These are phyloP conservation scores for Aspergillus hortae DNA, from an alignment of 2,329 filamentous ascomycete genomes.

Conservation along the genomic window DNA sequence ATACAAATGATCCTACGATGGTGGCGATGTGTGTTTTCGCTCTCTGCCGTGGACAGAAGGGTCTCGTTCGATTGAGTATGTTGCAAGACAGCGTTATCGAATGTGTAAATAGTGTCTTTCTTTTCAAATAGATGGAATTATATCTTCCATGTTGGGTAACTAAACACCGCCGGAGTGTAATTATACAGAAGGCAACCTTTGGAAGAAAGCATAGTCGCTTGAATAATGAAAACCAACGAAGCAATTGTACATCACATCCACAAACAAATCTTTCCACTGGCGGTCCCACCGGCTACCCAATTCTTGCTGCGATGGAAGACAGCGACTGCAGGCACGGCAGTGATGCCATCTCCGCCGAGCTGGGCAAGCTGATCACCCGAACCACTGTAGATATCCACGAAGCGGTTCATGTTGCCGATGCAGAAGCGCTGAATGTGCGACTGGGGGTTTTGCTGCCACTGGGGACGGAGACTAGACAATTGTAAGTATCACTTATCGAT, in stretches of 20 bases:
- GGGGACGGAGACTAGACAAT: constrained; percentile 62
- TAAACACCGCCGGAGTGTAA: not conserved
- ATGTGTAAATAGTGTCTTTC: constrained; percentile 21
- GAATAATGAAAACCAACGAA: not conserved
- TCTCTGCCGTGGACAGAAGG: constrained; percentile 3
- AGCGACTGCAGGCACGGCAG: constrained; percentile 87
- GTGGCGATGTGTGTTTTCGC: not conserved
- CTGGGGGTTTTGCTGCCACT: constrained; percentile 79
- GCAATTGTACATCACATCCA: constrained; percentile 64
- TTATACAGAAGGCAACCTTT: too few species aligned
- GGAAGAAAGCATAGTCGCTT: too few species aligned
- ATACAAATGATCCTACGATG: constrained; percentile 2
- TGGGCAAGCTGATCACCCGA: constrained; percentile 86
- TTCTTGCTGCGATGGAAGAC: constrained; percentile 83
- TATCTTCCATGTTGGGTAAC: constrained; percentile 10
- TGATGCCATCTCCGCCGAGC: constrained; percentile 83
- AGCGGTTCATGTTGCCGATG: constrained; percentile 97
- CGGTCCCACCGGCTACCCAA: constrained; percentile 90
- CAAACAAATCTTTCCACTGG: constrained; percentile 85
- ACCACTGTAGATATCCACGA: constrained; percentile 83
- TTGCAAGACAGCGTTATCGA: constrained; percentile 8
- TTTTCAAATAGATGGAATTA: constrained; percentile 31
- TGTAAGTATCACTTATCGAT: not conserved
- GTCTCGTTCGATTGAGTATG: not conserved
- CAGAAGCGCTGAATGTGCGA: constrained; percentile 83